Evolutionary conservation across 805 yeast species (phyloP), one percentile per base, ranked within the genome.

Genomic region (Schwanniomyces sp.): DNA sequence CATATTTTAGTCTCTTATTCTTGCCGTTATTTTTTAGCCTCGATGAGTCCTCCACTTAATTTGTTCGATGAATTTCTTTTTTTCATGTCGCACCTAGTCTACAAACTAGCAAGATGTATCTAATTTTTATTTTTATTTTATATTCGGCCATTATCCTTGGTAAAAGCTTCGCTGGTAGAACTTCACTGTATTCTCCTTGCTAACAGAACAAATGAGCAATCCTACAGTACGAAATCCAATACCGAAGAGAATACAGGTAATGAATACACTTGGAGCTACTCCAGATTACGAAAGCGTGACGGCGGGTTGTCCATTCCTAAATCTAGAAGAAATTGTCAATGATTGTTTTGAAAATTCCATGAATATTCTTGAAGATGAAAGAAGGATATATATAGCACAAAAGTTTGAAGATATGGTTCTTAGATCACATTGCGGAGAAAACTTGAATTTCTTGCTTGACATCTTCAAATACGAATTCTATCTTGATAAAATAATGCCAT

Each of bases 401-500:
- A 49, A 57, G 29, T 77, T 78, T 54, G 58, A 61, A 44, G 53
- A 61, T 12, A 72, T 62, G 50, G 61, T 74, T n/a, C 47, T 39
- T 12, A 57, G 63, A n/a, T 60, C 69, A 29, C 81, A 78, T 51
- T 72, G 78, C 54, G 66, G 64, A 44, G 82, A 78, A 56, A 76
- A 74, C 57, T 62, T 78, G 36, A 57, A 65, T 39, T 78, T 78
- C 49, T 57, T 78, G 27, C 64, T 76, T 4, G 75, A 73, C 47
- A 74, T 76, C 14, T 75, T 58, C 56, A 71, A 69, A 43, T 78
- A 78, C 56, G 80, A 78, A 51, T 65, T 70, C 56, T 64, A 64
- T 44, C 74, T 72, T 66, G 75, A 72, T 46, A 50, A 50, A 32
- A 44, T 48, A 10, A 10, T 39, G n/a, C 41, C 41, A 26, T 34